Conservation (phyloP, 495 filamentous ascomycete species). For the Neurospora tetrasperma region DNA sequence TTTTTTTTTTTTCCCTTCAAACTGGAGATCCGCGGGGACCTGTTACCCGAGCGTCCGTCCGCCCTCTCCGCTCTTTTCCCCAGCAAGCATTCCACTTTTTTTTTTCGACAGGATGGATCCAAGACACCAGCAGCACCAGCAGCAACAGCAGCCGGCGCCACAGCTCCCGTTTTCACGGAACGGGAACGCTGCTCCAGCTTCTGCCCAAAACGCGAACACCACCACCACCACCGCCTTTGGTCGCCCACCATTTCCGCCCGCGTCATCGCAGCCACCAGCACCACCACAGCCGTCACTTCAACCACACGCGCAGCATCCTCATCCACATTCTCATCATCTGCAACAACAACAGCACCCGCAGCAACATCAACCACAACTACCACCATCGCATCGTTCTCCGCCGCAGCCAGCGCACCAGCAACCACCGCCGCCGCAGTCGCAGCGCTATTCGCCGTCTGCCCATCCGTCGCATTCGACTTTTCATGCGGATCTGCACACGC, state of each 20-base stretch:
- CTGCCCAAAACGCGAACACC: background rate
- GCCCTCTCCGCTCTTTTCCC: background rate
- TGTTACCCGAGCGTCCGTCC: background rate
- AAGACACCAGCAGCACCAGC: conserved; percentile 20
- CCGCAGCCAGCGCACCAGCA: conserved; percentile 2
- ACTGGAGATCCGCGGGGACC: background rate
- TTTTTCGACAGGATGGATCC: conserved; percentile 25
- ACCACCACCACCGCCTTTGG: conserved; percentile 22
- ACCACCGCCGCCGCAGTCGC: background rate
- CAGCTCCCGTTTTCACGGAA: conserved; percentile 32
- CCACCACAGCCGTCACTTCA: conserved; percentile 22
- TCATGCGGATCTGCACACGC: conserved; percentile 35
- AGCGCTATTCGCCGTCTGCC: conserved; percentile 7
- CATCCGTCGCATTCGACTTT: conserved; percentile 10
- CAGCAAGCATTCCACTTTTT: background rate
- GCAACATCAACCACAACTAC: conserved; percentile 12
- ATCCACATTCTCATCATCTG: conserved; percentile 17
- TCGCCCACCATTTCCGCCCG: conserved; percentile 25
- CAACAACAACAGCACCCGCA: conserved; percentile 11
- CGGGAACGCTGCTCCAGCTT: conserved; percentile 19
- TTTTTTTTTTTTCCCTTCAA: background rate
- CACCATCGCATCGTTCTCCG: conserved; percentile 6
- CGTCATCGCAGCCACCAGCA: background rate
- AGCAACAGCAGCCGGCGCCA: conserved; percentile 12
- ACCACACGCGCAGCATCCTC: background rate